Evolutionary conservation across 305 asterid species (phyloP), one percentile per base, ranked within the genome.

Genomic region (Solanum chacoense): DNA sequence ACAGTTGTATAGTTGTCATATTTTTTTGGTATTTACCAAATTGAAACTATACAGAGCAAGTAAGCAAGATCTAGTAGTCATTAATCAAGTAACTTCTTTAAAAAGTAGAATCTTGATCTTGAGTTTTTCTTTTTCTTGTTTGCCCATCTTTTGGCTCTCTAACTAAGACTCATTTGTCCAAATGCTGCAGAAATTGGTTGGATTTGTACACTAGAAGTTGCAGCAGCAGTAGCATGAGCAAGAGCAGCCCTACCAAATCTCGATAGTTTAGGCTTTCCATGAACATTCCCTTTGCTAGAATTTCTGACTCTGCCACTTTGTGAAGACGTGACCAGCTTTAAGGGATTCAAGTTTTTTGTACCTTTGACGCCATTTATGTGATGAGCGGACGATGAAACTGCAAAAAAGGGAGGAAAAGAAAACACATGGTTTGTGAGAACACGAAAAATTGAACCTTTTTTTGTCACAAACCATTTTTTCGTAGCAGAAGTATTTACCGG

Each of bases 161-260:
- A 20, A 75, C 16, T 55, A 55, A 74, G 77, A 45, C 63, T 76
- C 89, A 75, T 87, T 34, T 87, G 86, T 31, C 34, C 18, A 28
- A 87, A 34, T 35, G 59, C 73, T 74, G 89, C 85, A 42, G 89
- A 74, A 37, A 50, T 20, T 87, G 72, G 75, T 59, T 87, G 86
- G 14, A 59, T 72, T 18, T 55, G 73, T 29, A 50, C 42, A 83
- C 11, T 18, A 50, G 73, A 26, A 42, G 63, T 37, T 37, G 34
- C 34, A 37, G 85, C n/a, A 38, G 86, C 73, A 75, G 55, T 34
- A 37, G 69, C 85, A 79, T 26, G 11, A 40, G 26, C 45, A 96
- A 83, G 40, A 32, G 89, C 88, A 34, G 78, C 88, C 72, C 45
- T 87, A 2, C 85, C 89, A 71, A 71, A 87, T 73, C 88, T 81